Evolutionary conservation across 2,329 filamentous ascomycete genomes (phyloP).

Genomic region (Fusarium lyarnte): DNA sequence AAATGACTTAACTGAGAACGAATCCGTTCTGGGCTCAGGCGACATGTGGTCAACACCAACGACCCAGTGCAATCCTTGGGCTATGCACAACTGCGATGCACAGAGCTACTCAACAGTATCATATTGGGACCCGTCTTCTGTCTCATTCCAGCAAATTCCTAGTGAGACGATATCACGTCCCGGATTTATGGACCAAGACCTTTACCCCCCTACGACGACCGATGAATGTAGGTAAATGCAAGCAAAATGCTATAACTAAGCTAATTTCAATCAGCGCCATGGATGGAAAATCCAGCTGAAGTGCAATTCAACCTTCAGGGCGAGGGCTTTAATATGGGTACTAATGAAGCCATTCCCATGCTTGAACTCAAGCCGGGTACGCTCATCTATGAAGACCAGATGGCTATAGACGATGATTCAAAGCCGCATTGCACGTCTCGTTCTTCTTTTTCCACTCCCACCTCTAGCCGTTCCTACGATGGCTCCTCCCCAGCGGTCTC

Average conservation of each 20-base stretch:
- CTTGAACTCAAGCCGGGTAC: slow-evolving; percentile 66
- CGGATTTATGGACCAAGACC: slow-evolving; percentile 67
- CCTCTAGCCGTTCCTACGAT: slow-evolving; percentile 71
- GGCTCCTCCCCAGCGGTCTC: slow-evolving; percentile 74
- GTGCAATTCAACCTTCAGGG: slow-evolving; percentile 64
- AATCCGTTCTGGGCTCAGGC: slow-evolving; percentile 56
- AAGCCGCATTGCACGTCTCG: slow-evolving; percentile 73
- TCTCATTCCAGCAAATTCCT: slow-evolving; percentile 61
- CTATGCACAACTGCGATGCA: slow-evolving; percentile 65
- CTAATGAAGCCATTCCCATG: slow-evolving; percentile 70
- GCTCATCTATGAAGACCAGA: slow-evolving; percentile 59
- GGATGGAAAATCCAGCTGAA: slow-evolving; percentile 66
- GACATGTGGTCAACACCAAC: slow-evolving; percentile 66
- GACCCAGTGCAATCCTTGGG: slow-evolving; percentile 61
- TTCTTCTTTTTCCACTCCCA: slow-evolving; percentile 80
- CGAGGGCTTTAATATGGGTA: slow-evolving; percentile 66
- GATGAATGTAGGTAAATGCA: slow-evolving; percentile 57
- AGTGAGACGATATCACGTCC: slow-evolving; percentile 63
- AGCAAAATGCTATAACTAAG: neutral
- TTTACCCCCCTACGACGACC: slow-evolving; percentile 61
- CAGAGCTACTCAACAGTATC: slow-evolving; percentile 62
- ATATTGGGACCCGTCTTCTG: slow-evolving; percentile 65
- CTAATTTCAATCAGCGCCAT: slow-evolving; percentile 44
- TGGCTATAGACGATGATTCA: slow-evolving; percentile 61
- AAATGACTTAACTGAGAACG: slow-evolving; percentile 60